Evolutionary conservation across 2,329 filamentous ascomycete genomes (phyloP).

Genomic region (Neonectria sp.): DNA sequence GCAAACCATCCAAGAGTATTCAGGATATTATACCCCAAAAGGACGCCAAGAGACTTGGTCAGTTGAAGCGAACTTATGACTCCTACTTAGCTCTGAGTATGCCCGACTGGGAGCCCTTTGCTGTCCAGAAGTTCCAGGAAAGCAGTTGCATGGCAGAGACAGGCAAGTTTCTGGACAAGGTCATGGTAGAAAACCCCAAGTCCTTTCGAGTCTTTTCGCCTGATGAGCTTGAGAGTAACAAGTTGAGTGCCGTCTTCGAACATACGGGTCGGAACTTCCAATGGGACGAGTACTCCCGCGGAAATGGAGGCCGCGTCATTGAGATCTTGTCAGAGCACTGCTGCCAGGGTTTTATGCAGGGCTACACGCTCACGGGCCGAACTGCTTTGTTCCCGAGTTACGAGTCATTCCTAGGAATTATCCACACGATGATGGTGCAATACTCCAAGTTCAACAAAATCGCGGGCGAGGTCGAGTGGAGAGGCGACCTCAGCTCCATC

Average conservation of each 20-base stretch:
- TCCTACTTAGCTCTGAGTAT: slow-evolving; percentile 64
- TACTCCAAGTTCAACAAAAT: slow-evolving; percentile 80
- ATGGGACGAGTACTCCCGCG: slow-evolving; percentile 75
- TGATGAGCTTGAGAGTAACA: slow-evolving; percentile 78
- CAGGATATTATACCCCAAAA: slow-evolving; percentile 66
- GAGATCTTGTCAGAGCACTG: slow-evolving; percentile 78
- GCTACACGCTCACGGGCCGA: slow-evolving; percentile 76
- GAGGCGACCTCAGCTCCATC: slow-evolving; percentile 70
- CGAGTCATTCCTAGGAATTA: slow-evolving; percentile 77
- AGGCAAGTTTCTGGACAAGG: slow-evolving; percentile 69
- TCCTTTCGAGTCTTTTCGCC: slow-evolving; percentile 74
- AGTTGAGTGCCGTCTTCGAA: slow-evolving; percentile 70
- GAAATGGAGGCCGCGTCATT: slow-evolving; percentile 73
- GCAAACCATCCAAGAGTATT: slow-evolving; percentile 68
- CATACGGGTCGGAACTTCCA: slow-evolving; percentile 76
- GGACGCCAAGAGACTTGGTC: slow-evolving; percentile 70
- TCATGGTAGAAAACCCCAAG: slow-evolving; percentile 70
- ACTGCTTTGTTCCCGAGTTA: slow-evolving; percentile 76
- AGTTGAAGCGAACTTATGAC: slow-evolving; percentile 69
- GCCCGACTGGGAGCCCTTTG: slow-evolving; percentile 70
- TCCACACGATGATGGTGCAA: slow-evolving; percentile 82
- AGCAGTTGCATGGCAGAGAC: slow-evolving; percentile 73
- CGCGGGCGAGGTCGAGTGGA: slow-evolving; percentile 69
- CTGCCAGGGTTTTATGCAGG: slow-evolving; percentile 74
- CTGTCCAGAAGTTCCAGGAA: slow-evolving; percentile 63